phyloP scores from a whole-genome alignment of 176 grass and related monocot genomes.

The Zoysia japonica region DNA sequence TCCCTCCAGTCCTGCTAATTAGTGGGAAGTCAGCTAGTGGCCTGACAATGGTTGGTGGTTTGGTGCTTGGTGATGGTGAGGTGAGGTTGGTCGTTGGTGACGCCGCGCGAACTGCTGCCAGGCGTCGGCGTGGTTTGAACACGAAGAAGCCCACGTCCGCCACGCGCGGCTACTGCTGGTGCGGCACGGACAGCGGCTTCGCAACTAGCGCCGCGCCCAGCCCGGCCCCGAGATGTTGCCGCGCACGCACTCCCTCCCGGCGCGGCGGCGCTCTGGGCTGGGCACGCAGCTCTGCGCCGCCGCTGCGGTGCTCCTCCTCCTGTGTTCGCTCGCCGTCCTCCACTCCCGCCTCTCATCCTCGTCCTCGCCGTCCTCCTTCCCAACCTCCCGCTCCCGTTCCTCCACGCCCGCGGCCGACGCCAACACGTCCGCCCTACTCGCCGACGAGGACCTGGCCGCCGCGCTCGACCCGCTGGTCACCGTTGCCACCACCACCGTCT shows the following conservation, averaged over 20 bases:
- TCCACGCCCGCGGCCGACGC: slow-evolving; percentile 16
- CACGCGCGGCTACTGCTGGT: slow-evolving; percentile 29
- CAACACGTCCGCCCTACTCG: slow-evolving; percentile 40
- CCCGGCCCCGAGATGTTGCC: slow-evolving; percentile 45
- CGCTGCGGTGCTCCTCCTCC: slow-evolving; percentile 67
- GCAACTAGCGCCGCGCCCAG: background rate
- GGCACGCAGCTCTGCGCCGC: slow-evolving; percentile 74
- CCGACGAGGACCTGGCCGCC: slow-evolving; percentile 11
- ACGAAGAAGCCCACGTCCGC: slow-evolving; percentile 16
- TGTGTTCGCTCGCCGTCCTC: slow-evolving; percentile 79
- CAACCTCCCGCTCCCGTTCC: slow-evolving; percentile 32
- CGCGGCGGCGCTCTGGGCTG: slow-evolving; percentile 70
- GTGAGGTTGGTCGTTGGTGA: slow-evolving; percentile 27
- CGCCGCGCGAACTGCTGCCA: background rate
- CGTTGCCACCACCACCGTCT: slow-evolving; percentile 14
- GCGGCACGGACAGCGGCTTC: slow-evolving; percentile 29
- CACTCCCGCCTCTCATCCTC: slow-evolving; percentile 70
- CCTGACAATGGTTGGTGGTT: background rate
- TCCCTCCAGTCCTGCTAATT: too few species aligned
- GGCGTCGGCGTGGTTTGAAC: slow-evolving; percentile 41
- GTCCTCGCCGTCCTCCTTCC: slow-evolving; percentile 30
- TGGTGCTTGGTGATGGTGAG: background rate
- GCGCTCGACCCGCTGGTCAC: slow-evolving; percentile 44
- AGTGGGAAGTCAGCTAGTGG: background rate
- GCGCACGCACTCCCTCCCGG: slow-evolving; percentile 56